Evolutionary conservation across 768 basidiomycete genomes (phyloP), one percentile per base, ranked within the genome.

Genomic region (Mycena galopus): DNA sequence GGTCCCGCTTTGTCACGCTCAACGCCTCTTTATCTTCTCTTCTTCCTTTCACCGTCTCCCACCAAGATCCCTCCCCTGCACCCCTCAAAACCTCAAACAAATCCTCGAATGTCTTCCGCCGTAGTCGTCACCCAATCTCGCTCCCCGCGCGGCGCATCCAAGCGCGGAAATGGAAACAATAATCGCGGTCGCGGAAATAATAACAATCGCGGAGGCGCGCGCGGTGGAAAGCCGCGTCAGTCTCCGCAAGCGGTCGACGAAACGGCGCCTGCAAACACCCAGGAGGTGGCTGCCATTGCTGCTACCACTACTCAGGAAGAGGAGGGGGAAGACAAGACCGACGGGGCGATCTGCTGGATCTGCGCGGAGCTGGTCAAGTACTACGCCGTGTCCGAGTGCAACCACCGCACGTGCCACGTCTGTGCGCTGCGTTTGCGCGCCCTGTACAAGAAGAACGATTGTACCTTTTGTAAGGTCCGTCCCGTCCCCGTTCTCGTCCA

Each of bases 341-440:
- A 90, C 21, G 78, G 75, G 32, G 81, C 80, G 60, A 80, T 92
- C 14, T 98, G 97, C 83, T 97, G 92, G 89, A 98, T 98, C 81
- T 98, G 97, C 78, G 96, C 96, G 1, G 96, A 98, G 77, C 92
- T 93, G 5, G 92, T 97, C 82, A 96, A 94, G 78, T 97, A 95
- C 79, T 96, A 92, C 81, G 90, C 95, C 8, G 83, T 98, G 33
- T 93, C 96, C 21, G 89, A 93, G 65, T 99, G 97, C 83, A 95
- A 96, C 79, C 97, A 99, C 79, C 86, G 94, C 62, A 98, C 96
- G 4, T 99, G 97, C 85, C 96, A 98, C 82, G 92, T 97, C 71
- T 99, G 97, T 78, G 92, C 94, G 0, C 82, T 98, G 61, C 90
- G 97, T 9, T 82, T 99, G 32, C 84, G 97, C 44, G 96, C 96